Conservation (phyloP, 345 rosid species). For the Camelina hispida region DNA sequence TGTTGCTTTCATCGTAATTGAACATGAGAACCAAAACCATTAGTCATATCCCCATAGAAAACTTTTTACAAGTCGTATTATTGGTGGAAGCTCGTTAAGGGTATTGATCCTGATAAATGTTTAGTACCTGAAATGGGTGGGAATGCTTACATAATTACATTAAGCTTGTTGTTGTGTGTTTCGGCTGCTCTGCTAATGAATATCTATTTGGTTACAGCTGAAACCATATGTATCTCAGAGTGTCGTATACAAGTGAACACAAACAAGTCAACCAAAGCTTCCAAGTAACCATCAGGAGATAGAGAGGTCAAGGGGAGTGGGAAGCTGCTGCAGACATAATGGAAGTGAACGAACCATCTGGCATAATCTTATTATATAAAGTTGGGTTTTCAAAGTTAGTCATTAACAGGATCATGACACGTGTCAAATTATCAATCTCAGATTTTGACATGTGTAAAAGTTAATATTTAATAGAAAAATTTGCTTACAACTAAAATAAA, state of each 20-base stretch:
- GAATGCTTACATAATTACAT: slow-evolving; percentile 11
- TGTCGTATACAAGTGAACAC: slow-evolving; percentile 31
- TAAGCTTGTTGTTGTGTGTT: not conserved
- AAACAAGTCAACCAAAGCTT: slow-evolving; percentile 27
- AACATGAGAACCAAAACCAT: slow-evolving; percentile 1
- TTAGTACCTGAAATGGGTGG: slow-evolving; percentile 1
- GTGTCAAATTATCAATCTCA: too few species aligned
- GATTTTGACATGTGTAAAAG: too few species aligned
- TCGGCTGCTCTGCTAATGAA: slow-evolving; percentile 8
- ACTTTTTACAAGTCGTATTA: not conserved
- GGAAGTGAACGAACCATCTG: too few species aligned
- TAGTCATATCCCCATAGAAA: not conserved
- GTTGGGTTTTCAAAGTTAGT: too few species aligned
- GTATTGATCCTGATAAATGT: not conserved
- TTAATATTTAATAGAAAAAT: too few species aligned
- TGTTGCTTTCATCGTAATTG: not conserved
- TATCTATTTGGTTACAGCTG: slow-evolving; percentile 13
- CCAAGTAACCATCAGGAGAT: slow-evolving; percentile 8
- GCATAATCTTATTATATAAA: too few species aligned
- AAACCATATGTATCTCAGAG: slow-evolving; percentile 41
- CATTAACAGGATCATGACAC: too few species aligned
- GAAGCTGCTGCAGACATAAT: too few species aligned
- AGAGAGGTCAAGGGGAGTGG: too few species aligned
- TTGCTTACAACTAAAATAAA: too few species aligned
- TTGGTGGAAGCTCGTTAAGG: not conserved